Conservation (phyloP, 208 protist genomes). For the Acanthamoeba royreba region DNA sequence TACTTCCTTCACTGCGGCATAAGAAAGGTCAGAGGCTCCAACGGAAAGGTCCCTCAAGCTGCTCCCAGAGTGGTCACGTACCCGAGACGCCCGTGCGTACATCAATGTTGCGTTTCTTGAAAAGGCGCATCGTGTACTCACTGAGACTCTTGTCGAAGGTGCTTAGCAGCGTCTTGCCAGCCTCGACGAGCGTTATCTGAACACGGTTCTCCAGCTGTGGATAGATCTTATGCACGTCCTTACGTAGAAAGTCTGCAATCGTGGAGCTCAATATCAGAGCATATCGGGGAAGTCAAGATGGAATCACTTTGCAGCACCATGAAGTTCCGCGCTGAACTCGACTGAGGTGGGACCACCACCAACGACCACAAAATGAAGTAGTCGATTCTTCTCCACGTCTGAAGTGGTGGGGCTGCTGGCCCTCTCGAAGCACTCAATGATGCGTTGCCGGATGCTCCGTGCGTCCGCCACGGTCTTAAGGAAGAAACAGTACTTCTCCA, state of each 20-base stretch:
- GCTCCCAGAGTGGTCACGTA: background rate
- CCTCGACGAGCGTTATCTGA: conserved; percentile 67
- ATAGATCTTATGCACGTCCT: conserved; percentile 50
- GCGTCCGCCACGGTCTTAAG: conserved; percentile 71
- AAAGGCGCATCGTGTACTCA: conserved; percentile 32
- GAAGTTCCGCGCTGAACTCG: conserved; percentile 75
- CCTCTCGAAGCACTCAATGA: conserved; percentile 62
- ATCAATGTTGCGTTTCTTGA: conserved; percentile 33
- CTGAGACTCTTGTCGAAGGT: conserved; percentile 58
- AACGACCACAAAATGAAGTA: conserved; percentile 76
- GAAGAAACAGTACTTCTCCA: conserved; percentile 71
- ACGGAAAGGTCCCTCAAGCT: too few species aligned
- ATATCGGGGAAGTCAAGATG: background rate
- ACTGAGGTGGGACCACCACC: conserved; percentile 80
- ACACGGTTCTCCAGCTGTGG: conserved; percentile 29
- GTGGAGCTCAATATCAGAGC: background rate
- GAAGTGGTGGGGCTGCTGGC: conserved; percentile 56
- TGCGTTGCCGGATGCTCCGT: conserved; percentile 46
- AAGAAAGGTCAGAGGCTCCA: too few species aligned
- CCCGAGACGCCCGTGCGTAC: background rate
- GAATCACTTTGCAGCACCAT: conserved; percentile 62
- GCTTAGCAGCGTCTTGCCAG: conserved; percentile 33
- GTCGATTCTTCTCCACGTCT: conserved; percentile 54
- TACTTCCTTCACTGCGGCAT: conserved; percentile 58
- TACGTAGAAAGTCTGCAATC: conserved; percentile 13